Conservation (phyloP, 148 eudicot genomes). For the Chenopodium berlandieri region DNA sequence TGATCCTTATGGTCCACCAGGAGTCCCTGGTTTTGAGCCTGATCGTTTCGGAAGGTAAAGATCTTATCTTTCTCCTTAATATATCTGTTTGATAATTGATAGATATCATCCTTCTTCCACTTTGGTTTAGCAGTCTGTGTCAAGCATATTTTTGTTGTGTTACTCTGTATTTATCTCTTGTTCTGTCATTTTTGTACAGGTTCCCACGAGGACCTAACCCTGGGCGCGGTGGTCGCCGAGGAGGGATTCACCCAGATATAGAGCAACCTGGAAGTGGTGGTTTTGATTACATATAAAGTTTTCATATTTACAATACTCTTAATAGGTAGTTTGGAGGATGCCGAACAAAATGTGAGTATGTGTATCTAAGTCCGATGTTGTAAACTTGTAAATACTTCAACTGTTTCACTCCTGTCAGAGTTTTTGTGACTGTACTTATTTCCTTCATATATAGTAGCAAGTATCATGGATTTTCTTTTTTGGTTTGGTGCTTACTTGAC, state of each 20-base stretch:
- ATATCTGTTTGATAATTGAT: neutral
- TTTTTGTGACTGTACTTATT: neutral
- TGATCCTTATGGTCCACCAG: constrained; percentile 94
- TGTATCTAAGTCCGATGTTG: neutral
- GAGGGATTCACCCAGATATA: constrained; percentile 76
- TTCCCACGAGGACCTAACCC: constrained; percentile 44
- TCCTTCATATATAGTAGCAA: neutral
- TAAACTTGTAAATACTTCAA: neutral
- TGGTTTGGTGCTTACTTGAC: neutral
- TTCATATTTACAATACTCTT: neutral
- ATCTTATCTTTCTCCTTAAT: neutral
- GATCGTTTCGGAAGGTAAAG: constrained; percentile 60
- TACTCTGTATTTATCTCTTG: neutral
- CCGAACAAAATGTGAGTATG: neutral
- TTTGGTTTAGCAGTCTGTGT: neutral
- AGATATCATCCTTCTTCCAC: neutral
- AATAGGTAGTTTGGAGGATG: neutral
- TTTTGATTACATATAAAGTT: constrained; percentile 51
- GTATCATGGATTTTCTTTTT: neutral
- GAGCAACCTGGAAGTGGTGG: constrained; percentile 64
- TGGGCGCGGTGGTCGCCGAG: constrained; percentile 17
- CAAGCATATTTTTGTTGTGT: neutral
- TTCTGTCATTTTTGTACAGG: constrained; percentile 27
- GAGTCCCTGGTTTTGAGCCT: constrained; percentile 91
- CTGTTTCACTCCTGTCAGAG: neutral